Evolutionary conservation across 176 grass and related monocot genomes (phyloP).

Genomic region (Triticum turgidum): DNA sequence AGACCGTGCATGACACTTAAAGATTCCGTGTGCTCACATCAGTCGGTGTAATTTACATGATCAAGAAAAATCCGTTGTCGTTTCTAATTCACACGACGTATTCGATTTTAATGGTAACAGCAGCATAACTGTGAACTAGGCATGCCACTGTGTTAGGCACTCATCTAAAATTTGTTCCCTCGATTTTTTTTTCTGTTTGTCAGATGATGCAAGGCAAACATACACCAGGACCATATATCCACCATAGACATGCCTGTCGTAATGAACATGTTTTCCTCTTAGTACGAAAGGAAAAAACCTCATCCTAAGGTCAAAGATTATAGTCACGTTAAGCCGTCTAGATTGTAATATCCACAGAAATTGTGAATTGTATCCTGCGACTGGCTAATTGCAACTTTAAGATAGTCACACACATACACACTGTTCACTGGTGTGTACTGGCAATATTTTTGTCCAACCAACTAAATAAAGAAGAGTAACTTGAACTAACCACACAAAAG

Average conservation of each 20-base stretch:
- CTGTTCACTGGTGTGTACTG: not conserved
- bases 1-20: not conserved
- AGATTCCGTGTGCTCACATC: not conserved
- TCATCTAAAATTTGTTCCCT: not conserved
- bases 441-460: not conserved
- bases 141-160: not conserved
- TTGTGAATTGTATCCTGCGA: not conserved
- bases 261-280: not conserved
- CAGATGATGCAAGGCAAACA: not conserved
- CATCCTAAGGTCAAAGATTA: not conserved
- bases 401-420: not conserved
- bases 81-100: not conserved
- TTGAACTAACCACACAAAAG: not conserved
- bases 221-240: not conserved
- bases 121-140: not conserved
- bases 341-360: not conserved
- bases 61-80: not conserved
- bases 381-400: not conserved
- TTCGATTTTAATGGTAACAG: not conserved
- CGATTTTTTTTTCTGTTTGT: not conserved
- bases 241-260: not conserved
- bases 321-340: not conserved
- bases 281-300: not conserved
- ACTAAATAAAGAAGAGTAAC: not conserved
- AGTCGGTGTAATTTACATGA: not conserved